These are phyloP conservation scores for Fraxinus baroniana DNA, from an alignment of 305 asterid species.

Conservation along the genomic window DNA sequence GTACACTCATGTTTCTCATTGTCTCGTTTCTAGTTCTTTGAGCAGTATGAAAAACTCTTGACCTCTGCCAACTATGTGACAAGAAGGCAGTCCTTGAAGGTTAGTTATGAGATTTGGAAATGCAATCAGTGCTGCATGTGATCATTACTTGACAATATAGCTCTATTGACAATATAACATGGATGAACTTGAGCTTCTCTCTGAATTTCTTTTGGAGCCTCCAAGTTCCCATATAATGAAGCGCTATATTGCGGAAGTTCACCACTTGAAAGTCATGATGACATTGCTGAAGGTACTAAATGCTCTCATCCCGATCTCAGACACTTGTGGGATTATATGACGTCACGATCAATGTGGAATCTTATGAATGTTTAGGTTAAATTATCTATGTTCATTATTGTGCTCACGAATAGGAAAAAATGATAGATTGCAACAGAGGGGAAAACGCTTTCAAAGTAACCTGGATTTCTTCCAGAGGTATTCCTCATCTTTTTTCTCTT, in stretches of 20 bases:
- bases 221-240: conserved; percentile 87
- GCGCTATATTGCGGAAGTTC: conserved; percentile 78
- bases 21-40: conserved; percentile 66
- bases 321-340: conserved; percentile 12
- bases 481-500: conserved; percentile 16
- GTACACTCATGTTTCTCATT: conserved; percentile 16
- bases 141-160: conserved; percentile 25
- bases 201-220: conserved; percentile 89
- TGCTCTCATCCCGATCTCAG: conserved; percentile 23
- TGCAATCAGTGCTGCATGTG: conserved; percentile 23
- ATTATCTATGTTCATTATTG: conserved; percentile 12
- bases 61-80: conserved; percentile 85
- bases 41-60: conserved; percentile 81
- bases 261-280: conserved; percentile 92
- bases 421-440: conserved; percentile 7
- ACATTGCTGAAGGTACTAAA: conserved; percentile 73
- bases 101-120: conserved; percentile 31
- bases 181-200: conserved; percentile 69
- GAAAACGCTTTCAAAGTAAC: background rate
- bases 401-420: background rate
- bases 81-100: conserved; percentile 99
- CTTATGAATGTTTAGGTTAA: background rate
- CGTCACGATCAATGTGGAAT: conserved; percentile 10
- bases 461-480: background rate
- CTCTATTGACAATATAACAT: conserved; percentile 18